A percentile compares a stretch with the other conserved stretches of the same genome.
These are phyloP conservation scores for Xylaria sp. DNA, from an alignment of 2,329 filamentous ascomycete genomes.

Conservation along the genomic window DNA sequence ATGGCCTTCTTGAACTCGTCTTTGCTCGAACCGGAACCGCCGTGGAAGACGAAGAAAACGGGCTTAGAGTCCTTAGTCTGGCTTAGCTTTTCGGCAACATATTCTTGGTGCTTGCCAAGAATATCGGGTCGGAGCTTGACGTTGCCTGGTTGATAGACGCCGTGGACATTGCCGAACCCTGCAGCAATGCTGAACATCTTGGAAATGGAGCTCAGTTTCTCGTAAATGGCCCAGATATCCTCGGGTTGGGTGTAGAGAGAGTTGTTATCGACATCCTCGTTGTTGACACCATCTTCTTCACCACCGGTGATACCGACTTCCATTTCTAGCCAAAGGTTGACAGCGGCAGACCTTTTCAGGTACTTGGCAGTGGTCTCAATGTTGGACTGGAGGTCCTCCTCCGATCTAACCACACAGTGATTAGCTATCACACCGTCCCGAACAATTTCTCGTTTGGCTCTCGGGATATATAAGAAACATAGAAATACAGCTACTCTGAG, in stretches of 20 bases:
- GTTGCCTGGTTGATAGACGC: constrained; percentile 98
- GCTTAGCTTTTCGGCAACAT: constrained; percentile 81
- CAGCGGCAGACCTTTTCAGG: constrained; percentile 90
- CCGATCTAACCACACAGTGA: constrained; percentile 55
- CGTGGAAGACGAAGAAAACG: constrained; percentile 99
- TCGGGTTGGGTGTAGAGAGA: constrained; percentile 96
- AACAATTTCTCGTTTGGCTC: neutral
- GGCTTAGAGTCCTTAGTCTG: constrained; percentile 81
- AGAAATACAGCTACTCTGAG: neutral
- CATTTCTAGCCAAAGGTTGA: constrained; percentile 98
- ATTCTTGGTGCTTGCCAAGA: constrained; percentile 94
- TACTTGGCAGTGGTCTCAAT: constrained; percentile 91
- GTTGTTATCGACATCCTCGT: constrained; percentile 96
- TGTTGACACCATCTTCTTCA: constrained; percentile 98
- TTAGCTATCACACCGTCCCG: constrained; percentile 11
- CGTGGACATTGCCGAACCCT: constrained; percentile 98
- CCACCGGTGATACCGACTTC: constrained; percentile 94
- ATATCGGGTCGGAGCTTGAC: constrained; percentile 97
- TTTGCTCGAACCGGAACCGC: constrained; percentile 91
- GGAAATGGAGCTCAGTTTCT: constrained; percentile 84
- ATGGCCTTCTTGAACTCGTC: constrained; percentile 91
- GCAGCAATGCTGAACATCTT: constrained; percentile 98
- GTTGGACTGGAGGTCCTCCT: constrained; percentile 91
- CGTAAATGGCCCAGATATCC: constrained; percentile 92
- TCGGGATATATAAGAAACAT: neutral